A percentile compares a stretch with the other conserved stretches of the same genome.
phyloP scores from a whole-genome alignment of 768 basidiomycete species.

The Lactifluus echinatus region DNA sequence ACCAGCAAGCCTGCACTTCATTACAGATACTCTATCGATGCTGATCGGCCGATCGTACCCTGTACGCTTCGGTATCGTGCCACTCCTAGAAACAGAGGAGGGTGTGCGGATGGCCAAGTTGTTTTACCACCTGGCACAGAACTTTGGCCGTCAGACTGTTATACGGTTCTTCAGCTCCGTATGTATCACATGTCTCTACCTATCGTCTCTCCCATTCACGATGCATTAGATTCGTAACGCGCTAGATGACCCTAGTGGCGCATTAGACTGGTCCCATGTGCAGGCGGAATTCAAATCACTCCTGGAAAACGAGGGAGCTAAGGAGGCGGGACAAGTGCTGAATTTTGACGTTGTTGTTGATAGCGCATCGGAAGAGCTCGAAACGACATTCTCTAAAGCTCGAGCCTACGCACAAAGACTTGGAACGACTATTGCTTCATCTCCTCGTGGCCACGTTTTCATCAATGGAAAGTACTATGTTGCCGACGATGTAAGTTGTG shows the following conservation, averaged over 20 bases:
- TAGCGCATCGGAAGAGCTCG: conserved; percentile 1
- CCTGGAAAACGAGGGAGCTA: background rate
- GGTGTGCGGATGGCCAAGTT: conserved; percentile 28
- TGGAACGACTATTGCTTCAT: conserved; percentile 22
- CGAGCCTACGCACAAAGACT: conserved; percentile 29
- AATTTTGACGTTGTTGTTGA: conserved; percentile 3
- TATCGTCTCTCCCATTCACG: background rate
- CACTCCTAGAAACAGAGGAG: conserved; percentile 48
- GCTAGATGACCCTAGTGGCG: background rate
- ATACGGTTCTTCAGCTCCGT: conserved; percentile 9
- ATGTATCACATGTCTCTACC: background rate
- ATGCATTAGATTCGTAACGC: background rate
- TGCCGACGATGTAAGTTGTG: conserved; percentile 8
- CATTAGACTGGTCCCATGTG: conserved; percentile 7
- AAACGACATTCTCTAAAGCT: conserved; percentile 22
- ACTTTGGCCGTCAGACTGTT: background rate
- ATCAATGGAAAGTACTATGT: conserved; percentile 35
- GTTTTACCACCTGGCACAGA: conserved; percentile 25
- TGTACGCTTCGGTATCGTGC: conserved; percentile 81
- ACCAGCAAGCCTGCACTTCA: conserved; percentile 46
- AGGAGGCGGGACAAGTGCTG: background rate
- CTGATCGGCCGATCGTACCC: conserved; percentile 71
- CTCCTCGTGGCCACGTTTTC: conserved; percentile 33
- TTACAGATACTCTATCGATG: conserved; percentile 53
- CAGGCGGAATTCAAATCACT: conserved; percentile 7